A percentile compares a stretch with the other conserved stretches of the same genome.
Evolutionary conservation across 1,139 yeast genomes (phyloP).

Genomic region (Suzukiozyma palmioleophila): DNA sequence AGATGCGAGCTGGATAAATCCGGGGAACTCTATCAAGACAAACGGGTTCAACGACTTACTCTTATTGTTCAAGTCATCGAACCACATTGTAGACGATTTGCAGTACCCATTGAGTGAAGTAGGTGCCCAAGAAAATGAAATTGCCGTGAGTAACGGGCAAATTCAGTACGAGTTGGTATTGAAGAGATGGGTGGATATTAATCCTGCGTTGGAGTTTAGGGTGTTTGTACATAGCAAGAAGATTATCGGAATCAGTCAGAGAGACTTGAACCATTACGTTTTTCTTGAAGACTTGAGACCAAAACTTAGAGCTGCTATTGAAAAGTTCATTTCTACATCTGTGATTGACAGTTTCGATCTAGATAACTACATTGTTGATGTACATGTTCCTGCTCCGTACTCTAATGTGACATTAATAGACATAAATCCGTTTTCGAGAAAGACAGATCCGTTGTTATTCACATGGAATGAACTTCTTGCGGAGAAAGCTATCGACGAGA

Average conservation of each 20-base stretch:
- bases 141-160: constrained; percentile 8
- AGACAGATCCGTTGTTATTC: constrained; percentile 71
- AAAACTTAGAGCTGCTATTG: constrained; percentile 45
- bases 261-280: constrained; percentile 80
- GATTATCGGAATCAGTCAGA: constrained; percentile 73
- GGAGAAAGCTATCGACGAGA: constrained; percentile 18
- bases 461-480: constrained; percentile 75
- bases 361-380: constrained; percentile 59
- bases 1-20: constrained; percentile 89
- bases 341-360: constrained; percentile 46
- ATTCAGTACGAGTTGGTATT: constrained; percentile 60
- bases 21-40: constrained; percentile 74
- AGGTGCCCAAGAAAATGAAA: constrained; percentile 12
- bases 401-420: constrained; percentile 66
- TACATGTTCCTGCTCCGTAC: constrained; percentile 76
- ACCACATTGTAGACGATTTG: constrained; percentile 81
- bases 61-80: constrained; percentile 76
- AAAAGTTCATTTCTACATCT: constrained; percentile 46
- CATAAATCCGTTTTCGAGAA: constrained; percentile 77
- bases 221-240: constrained; percentile 64
- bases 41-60: constrained; percentile 68
- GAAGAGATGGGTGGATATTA: constrained; percentile 73
- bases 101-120: constrained; percentile 61
- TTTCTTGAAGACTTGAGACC: constrained; percentile 50
- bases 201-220: constrained; percentile 89